These are phyloP conservation scores for Scleromitrula shiraiana DNA, from an alignment of 2,329 filamentous ascomycete genomes.

Conservation along the genomic window DNA sequence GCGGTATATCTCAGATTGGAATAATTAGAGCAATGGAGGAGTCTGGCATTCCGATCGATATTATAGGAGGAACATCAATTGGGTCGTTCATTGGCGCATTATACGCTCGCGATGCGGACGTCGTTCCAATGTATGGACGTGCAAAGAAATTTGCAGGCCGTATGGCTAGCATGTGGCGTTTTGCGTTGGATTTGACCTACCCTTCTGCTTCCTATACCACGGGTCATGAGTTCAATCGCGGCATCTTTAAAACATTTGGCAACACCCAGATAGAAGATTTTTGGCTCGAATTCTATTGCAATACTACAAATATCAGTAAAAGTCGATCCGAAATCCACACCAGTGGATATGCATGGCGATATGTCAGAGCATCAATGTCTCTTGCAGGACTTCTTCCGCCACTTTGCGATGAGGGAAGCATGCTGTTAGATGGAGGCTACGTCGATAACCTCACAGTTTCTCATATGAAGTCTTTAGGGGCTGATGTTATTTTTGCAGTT, in stretches of 20 bases:
- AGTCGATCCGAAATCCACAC: slow-evolving; percentile 88
- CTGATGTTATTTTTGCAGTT: slow-evolving; percentile 89
- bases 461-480: slow-evolving; percentile 92
- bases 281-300: slow-evolving; percentile 98
- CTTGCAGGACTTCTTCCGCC: slow-evolving; percentile 87
- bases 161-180: slow-evolving; percentile 99
- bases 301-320: slow-evolving; percentile 97
- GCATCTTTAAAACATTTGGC: slow-evolving; percentile 97
- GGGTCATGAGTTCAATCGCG: slow-evolving; percentile 96
- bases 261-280: slow-evolving; percentile 98
- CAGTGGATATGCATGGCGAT: slow-evolving; percentile 94
- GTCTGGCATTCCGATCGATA: slow-evolving; percentile 89
- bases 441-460: slow-evolving; percentile 95
- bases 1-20: slow-evolving; percentile 87
- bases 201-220: slow-evolving; percentile 96
- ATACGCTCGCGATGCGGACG: slow-evolving; percentile 91
- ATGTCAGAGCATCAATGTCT: slow-evolving; percentile 94
- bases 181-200: slow-evolving; percentile 91
- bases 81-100: slow-evolving; percentile 91
- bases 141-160: slow-evolving; percentile 96
- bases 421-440: slow-evolving; percentile 94
- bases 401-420: slow-evolving; percentile 91
- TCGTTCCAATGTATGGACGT: slow-evolving; percentile 92
- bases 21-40: slow-evolving; percentile 94
- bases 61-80: slow-evolving; percentile 93